phyloP scores from a whole-genome alignment of 2,329 filamentous ascomycete genomes.

The Scopulariopsis brevicaulis region DNA sequence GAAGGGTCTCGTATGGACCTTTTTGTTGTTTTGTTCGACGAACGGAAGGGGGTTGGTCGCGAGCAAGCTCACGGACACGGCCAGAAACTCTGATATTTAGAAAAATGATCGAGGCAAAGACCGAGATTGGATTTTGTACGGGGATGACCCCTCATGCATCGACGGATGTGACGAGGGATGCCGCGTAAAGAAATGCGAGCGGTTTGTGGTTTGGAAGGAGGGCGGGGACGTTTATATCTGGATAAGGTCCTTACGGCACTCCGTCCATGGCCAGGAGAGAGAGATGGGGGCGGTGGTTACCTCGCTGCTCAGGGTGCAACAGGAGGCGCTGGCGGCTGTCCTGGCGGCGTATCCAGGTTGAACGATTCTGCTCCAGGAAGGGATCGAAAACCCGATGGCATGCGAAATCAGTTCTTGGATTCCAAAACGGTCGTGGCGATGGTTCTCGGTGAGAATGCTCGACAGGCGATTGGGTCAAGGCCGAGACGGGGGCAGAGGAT shows the following conservation, averaged over 20 bases:
- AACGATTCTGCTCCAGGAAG: no score
- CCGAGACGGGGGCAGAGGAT: no score
- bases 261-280: background rate
- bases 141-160: constrained; percentile 4
- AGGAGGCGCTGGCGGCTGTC: no score
- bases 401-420: no score
- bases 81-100: constrained; percentile 1
- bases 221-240: background rate
- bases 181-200: background rate
- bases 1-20: background rate
- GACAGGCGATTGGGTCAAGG: background rate
- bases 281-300: background rate
- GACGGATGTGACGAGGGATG: background rate
- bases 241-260: background rate
- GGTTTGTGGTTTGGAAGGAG: background rate
- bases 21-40: background rate
- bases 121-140: background rate
- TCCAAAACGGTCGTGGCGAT: no score
- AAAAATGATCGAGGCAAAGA: constrained; percentile 2
- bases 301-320: background rate
- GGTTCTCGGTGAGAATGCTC: background rate
- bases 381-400: no score
- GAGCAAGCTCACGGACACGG: background rate
- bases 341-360: no score
- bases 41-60: background rate